Conservation (phyloP, 352 stramenopile species). For the Pseudoperonospora humuli region DNA sequence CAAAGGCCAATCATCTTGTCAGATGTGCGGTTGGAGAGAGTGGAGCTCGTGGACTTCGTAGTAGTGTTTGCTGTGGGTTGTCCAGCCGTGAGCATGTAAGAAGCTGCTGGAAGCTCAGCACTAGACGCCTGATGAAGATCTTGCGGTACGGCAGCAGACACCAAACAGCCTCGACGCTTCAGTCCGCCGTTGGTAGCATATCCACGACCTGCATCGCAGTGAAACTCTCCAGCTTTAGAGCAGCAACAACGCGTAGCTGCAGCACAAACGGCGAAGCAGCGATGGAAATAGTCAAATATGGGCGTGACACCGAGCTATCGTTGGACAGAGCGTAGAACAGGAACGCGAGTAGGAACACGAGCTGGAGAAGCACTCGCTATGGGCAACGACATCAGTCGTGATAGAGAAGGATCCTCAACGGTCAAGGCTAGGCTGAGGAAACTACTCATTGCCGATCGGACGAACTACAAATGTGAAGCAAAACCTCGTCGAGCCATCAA, state of each 20-base stretch:
- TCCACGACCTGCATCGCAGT: constrained; percentile 1
- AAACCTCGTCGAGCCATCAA: not conserved
- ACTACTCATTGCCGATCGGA: constrained; percentile 2
- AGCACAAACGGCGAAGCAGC: no score
- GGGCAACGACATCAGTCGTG: constrained; percentile 11
- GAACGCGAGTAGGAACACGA: no score
- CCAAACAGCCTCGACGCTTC: constrained; percentile 12
- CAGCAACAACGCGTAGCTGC: no score
- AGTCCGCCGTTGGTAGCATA: constrained; percentile 13
- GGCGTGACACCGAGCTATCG: constrained; percentile 16
- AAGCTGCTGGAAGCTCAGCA: no score
- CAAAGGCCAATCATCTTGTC: no score
- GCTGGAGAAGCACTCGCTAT: constrained; percentile 21
- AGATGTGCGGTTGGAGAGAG: no score
- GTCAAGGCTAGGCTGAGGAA: constrained; percentile 9
- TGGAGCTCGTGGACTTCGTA: no score
- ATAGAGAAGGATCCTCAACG: constrained; percentile 8
- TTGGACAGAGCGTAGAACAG: constrained; percentile 23
- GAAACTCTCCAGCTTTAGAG: constrained; percentile 22
- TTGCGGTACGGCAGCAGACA: constrained; percentile 2
- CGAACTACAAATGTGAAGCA: constrained; percentile 11
- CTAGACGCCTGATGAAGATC: not conserved
- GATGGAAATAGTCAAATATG: constrained; percentile 15
- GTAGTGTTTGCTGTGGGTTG: no score
- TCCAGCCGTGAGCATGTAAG: no score